Evolutionary conservation across 768 basidiomycete species (phyloP).

Genomic region (Galerina marginata): DNA sequence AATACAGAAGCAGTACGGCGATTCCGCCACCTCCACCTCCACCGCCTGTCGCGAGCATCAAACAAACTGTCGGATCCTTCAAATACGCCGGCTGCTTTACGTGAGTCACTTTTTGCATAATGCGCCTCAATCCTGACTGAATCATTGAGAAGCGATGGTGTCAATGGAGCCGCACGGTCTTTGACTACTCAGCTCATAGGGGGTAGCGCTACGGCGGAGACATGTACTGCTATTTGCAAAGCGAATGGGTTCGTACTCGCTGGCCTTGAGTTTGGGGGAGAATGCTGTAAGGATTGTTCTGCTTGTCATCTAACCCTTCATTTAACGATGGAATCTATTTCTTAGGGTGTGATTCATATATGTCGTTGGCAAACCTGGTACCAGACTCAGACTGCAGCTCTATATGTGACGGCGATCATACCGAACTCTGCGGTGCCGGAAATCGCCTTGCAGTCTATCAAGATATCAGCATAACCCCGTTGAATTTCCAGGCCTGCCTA

Average conservation of each 20-base stretch:
- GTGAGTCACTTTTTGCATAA: constrained; percentile 5
- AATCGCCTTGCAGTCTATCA: constrained; percentile 23
- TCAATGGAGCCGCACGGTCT: constrained; percentile 16
- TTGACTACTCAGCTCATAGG: constrained; percentile 7
- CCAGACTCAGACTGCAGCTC: constrained; percentile 21
- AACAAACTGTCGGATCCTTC: constrained; percentile 14
- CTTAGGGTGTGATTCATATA: constrained; percentile 23
- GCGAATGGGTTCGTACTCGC: constrained; percentile 17
- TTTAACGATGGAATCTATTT: neutral
- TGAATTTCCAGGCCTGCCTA: constrained; percentile 13
- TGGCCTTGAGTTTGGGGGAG: constrained; percentile 22
- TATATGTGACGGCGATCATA: constrained; percentile 13
- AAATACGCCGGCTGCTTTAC: constrained; percentile 21
- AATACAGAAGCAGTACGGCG: neutral
- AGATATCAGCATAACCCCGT: constrained; percentile 13
- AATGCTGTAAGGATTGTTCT: constrained; percentile 16
- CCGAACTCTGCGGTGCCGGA: constrained; percentile 22
- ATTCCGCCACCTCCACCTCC: neutral
- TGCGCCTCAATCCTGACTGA: neutral
- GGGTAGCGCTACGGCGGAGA: constrained; percentile 19
- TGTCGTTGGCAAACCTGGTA: constrained; percentile 10
- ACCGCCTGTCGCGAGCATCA: constrained; percentile 12
- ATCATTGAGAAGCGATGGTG: constrained; percentile 10
- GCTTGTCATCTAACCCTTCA: neutral
- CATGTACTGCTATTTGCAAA: constrained; percentile 20